Percentiles rank a stretch among this genome's conserved stretches.
These are phyloP conservation scores for Fraxinus paxiana DNA, from an alignment of 305 asterid species.

Conservation along the genomic window DNA sequence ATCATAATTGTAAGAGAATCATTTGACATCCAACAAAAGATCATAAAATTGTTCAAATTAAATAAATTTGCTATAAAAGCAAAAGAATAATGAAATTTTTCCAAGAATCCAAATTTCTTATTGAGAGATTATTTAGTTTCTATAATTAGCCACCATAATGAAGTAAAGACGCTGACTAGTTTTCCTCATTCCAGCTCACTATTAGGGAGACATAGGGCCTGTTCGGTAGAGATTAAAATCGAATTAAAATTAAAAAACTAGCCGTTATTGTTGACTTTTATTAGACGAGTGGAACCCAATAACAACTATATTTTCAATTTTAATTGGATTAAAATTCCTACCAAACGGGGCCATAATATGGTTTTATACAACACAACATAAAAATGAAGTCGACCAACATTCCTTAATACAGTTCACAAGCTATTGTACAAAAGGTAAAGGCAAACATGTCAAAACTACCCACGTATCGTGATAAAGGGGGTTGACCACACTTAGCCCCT, in stretches of 20 bases:
- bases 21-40: neutral
- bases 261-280: too few species aligned
- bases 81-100: neutral
- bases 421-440: neutral
- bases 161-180: conserved; percentile 5
- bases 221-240: too few species aligned
- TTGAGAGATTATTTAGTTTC: neutral
- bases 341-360: neutral
- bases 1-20: neutral
- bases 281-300: too few species aligned
- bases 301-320: too few species aligned
- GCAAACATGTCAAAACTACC: neutral
- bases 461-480: neutral
- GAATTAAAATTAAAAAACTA: too few species aligned
- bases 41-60: neutral
- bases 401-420: neutral
- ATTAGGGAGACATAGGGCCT: neutral
- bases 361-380: neutral
- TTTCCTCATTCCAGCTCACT: neutral
- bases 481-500: neutral
- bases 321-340: too few species aligned
- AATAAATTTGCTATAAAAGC: neutral
- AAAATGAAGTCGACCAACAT: neutral
- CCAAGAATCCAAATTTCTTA: neutral
- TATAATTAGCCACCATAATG: neutral